Conservation (phyloP, 2,329 filamentous ascomycete genomes). For the Pseudogymnoascus sp. region DNA sequence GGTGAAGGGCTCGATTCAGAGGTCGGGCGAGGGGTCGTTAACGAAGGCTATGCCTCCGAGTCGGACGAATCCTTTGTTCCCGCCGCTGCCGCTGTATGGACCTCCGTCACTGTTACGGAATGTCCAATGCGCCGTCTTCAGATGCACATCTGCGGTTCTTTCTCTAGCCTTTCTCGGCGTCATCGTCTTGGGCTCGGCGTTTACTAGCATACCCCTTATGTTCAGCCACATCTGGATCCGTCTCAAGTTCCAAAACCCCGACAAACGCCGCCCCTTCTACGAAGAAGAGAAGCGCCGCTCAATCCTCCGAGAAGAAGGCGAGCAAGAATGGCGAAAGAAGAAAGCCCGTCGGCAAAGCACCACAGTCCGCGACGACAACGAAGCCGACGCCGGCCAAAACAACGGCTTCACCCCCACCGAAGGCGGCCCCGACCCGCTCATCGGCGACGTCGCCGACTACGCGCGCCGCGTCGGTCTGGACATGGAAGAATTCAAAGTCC, state of each 20-base stretch:
- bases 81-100: constrained; percentile 75
- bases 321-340: constrained; percentile 53
- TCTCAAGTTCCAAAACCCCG: constrained; percentile 54
- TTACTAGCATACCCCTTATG: constrained; percentile 56
- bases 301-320: constrained; percentile 49
- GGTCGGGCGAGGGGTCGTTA: constrained; percentile 42
- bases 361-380: constrained; percentile 27
- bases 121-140: constrained; percentile 60
- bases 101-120: constrained; percentile 61
- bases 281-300: constrained; percentile 62
- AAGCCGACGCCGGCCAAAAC: constrained; percentile 38
- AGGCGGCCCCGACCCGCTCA: constrained; percentile 70
- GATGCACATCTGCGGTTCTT: constrained; percentile 63
- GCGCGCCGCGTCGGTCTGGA: constrained; percentile 82
- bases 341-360: constrained; percentile 34
- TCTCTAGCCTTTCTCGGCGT: constrained; percentile 70
- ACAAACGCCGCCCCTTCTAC: constrained; percentile 59
- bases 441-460: constrained; percentile 79
- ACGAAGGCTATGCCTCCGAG: constrained; percentile 52
- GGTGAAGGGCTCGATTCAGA: constrained; percentile 34
- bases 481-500: constrained; percentile 73
- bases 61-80: constrained; percentile 74
- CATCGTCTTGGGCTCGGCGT: constrained; percentile 68
- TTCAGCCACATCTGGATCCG: constrained; percentile 44
- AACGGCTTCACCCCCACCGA: constrained; percentile 61